Conservation (phyloP, 2,329 filamentous ascomycete species). For the Xylariaceae sp. region DNA sequence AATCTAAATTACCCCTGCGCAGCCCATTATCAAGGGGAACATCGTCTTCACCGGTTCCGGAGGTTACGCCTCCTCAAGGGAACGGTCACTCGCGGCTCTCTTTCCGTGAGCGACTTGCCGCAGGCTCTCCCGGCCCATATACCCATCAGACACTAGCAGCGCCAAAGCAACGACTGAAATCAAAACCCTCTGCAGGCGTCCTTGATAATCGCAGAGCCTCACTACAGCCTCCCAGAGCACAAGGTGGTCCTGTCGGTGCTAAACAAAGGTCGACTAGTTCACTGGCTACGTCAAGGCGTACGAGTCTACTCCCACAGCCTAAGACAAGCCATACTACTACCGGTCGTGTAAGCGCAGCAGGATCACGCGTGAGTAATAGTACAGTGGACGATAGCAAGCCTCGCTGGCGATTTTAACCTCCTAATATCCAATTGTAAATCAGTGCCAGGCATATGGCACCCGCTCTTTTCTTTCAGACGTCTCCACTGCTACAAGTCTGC, state of each 20-base stretch:
- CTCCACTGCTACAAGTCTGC: slow-evolving; percentile 7
- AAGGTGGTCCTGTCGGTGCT: slow-evolving; percentile 36
- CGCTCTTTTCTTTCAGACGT: background rate
- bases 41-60: slow-evolving; percentile 55
- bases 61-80: slow-evolving; percentile 52
- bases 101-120: slow-evolving; percentile 55
- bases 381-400: slow-evolving; percentile 50
- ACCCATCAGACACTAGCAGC: slow-evolving; percentile 53
- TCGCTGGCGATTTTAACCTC: slow-evolving; percentile 52
- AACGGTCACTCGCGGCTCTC: slow-evolving; percentile 52
- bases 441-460: background rate
- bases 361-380: slow-evolving; percentile 41
- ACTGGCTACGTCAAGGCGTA: slow-evolving; percentile 56
- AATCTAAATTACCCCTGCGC: slow-evolving; percentile 58
- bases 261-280: slow-evolving; percentile 61
- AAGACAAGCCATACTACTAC: slow-evolving; percentile 34
- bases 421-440: background rate
- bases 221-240: slow-evolving; percentile 54
- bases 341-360: slow-evolving; percentile 27
- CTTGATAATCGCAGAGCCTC: slow-evolving; percentile 58
- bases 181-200: slow-evolving; percentile 52
- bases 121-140: slow-evolving; percentile 56
- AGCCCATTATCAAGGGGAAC: slow-evolving; percentile 53
- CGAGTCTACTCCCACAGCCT: slow-evolving; percentile 60
- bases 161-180: slow-evolving; percentile 51